Conservation (phyloP, 495 filamentous ascomycete species). For the Usnea hakonensis region DNA sequence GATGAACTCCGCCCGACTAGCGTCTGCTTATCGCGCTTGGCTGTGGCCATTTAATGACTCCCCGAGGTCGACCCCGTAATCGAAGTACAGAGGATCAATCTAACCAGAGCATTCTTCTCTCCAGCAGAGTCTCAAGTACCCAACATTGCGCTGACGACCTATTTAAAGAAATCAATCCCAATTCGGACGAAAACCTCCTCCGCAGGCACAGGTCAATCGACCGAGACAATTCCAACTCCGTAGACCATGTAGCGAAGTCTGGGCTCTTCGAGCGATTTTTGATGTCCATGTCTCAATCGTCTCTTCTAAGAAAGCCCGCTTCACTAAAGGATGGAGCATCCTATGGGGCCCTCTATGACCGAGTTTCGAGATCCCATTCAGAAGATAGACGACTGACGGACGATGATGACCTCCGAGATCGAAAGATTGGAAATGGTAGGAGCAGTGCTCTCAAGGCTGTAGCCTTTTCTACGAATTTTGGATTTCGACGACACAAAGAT, state of each 20-base stretch:
- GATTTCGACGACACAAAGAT: not conserved
- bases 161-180: constrained; percentile 5
- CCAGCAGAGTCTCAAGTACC: not conserved
- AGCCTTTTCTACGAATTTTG: not conserved
- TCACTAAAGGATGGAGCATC: not conserved
- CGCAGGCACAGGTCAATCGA: constrained; percentile 11
- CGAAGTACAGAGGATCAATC: constrained; percentile 1
- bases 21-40: not conserved
- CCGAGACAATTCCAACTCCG: not conserved
- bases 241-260: not conserved
- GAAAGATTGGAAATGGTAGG: not conserved
- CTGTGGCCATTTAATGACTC: constrained; percentile 6
- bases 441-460: not conserved
- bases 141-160: not conserved
- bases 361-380: not conserved
- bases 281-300: constrained; percentile 16
- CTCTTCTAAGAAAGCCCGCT: constrained; percentile 6
- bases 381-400: not conserved
- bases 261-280: constrained; percentile 1
- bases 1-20: not conserved
- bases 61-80: not conserved
- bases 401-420: not conserved
- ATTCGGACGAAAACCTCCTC: constrained; percentile 10
- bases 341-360: constrained; percentile 14
- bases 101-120: not conserved